A percentile compares a stretch with the other conserved stretches of the same genome.
Evolutionary conservation across 2,329 filamentous ascomycete species (phyloP).

Genomic region (Stemphylium lycopersici): DNA sequence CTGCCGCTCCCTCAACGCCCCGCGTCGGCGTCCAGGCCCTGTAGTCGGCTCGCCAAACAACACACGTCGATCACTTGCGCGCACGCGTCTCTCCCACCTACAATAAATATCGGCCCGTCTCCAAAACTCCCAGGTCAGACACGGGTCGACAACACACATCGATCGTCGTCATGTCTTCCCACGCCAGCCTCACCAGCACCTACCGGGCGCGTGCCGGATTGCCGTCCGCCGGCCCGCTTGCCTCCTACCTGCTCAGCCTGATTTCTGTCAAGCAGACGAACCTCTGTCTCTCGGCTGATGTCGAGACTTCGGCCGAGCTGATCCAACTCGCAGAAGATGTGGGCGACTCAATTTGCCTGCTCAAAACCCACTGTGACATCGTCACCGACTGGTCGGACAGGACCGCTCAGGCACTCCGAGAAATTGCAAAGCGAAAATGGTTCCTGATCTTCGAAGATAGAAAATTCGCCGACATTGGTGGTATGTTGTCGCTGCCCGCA

Average conservation of each 20-base stretch:
- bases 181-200: constrained; percentile 46
- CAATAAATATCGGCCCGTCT: not conserved
- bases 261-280: constrained; percentile 59
- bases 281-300: constrained; percentile 63
- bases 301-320: constrained; percentile 62
- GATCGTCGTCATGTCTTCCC: constrained; percentile 37
- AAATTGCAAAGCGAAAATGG: constrained; percentile 56
- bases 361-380: constrained; percentile 68
- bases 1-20: constrained; percentile 14
- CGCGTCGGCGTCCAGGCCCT: constrained; percentile 1
- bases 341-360: constrained; percentile 65
- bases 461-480: constrained; percentile 63
- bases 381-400: constrained; percentile 65
- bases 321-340: constrained; percentile 63
- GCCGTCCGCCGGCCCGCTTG: constrained; percentile 52
- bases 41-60: not conserved
- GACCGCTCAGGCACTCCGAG: constrained; percentile 57
- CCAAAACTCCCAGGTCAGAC: not conserved
- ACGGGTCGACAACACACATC: not conserved
- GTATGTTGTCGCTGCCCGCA: constrained; percentile 42
- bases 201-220: constrained; percentile 55
- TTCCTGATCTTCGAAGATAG: constrained; percentile 62
- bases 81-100: not conserved
- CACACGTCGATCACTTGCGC: not conserved
- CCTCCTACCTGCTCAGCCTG: constrained; percentile 56